Conservation (phyloP, 257 asterid species). For the Solanum pinnatisectum region DNA sequence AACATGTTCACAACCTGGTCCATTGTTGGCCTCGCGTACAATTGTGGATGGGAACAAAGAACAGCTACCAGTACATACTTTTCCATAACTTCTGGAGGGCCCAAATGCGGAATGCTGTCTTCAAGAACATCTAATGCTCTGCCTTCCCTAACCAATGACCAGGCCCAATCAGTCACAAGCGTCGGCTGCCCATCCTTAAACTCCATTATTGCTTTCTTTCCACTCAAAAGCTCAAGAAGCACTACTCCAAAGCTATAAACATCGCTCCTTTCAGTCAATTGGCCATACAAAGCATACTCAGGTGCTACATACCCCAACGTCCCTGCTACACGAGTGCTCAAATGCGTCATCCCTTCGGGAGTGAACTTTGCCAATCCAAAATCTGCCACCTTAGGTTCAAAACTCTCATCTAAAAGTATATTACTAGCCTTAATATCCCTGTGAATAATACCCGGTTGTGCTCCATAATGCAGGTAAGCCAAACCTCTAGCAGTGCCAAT, state of each 20-base stretch:
- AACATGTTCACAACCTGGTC: slow-evolving; percentile 81
- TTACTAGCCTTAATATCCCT: slow-evolving; percentile 84
- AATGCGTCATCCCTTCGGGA: slow-evolving; percentile 72
- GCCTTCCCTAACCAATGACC: slow-evolving; percentile 69
- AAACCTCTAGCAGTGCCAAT: slow-evolving; percentile 79
- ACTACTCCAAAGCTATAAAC: slow-evolving; percentile 87
- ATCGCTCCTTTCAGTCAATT: slow-evolving; percentile 75
- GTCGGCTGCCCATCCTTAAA: slow-evolving; percentile 47
- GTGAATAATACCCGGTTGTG: slow-evolving; percentile 63
- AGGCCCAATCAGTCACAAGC: slow-evolving; percentile 84
- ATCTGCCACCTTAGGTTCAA: slow-evolving; percentile 82
- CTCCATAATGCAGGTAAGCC: slow-evolving; percentile 79
- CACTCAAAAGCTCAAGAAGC: slow-evolving; percentile 82
- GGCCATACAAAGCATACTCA: slow-evolving; percentile 84
- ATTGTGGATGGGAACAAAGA: slow-evolving; percentile 82
- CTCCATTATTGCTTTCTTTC: slow-evolving; percentile 62
- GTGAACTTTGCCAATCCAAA: slow-evolving; percentile 84
- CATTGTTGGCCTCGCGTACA: slow-evolving; percentile 87
- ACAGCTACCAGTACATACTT: slow-evolving; percentile 73
- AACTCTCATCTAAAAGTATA: slow-evolving; percentile 68
- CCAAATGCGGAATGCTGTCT: slow-evolving; percentile 47
- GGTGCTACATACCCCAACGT: slow-evolving; percentile 93
- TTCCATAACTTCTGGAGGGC: slow-evolving; percentile 56
- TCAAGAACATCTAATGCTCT: slow-evolving; percentile 57
- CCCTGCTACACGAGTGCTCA: slow-evolving; percentile 95